Conservation (phyloP, 345 rosid genomes). For the Cardamine resedifolia region DNA sequence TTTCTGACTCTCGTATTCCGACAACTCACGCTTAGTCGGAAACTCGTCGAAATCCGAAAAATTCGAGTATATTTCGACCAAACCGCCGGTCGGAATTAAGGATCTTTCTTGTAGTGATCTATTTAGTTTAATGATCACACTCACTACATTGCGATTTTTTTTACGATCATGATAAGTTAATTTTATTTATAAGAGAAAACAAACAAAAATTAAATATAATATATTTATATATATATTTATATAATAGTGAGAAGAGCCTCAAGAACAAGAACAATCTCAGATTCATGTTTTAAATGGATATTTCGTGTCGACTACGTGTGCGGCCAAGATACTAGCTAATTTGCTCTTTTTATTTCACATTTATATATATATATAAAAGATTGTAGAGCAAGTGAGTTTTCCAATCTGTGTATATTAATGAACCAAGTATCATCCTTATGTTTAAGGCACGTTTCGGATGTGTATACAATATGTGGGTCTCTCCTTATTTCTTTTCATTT, state of each 20-base stretch:
- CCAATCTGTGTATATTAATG: conserved; percentile 32
- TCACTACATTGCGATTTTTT: not conserved
- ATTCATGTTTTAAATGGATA: conserved; percentile 16
- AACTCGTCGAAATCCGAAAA: no score
- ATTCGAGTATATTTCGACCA: no score
- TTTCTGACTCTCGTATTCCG: no score
- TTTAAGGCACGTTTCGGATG: conserved; percentile 14
- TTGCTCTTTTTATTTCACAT: no score
- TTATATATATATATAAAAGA: not conserved
- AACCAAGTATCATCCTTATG: conserved; percentile 31
- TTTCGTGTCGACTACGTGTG: conserved; percentile 17
- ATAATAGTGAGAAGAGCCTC: not conserved
- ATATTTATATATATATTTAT: no score
- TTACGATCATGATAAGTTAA: not conserved
- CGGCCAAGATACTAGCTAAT: conserved; percentile 18
- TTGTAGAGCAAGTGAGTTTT: conserved; percentile 1
- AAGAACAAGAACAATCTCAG: conserved; percentile 8
- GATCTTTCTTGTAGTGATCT: no score
- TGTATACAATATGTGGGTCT: conserved; percentile 18
- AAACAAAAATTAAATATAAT: no score
- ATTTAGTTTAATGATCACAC: not conserved
- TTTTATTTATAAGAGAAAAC: not conserved
- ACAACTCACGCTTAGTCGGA: no score
- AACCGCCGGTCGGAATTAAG: no score
- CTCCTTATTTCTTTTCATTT: not conserved